phyloP scores from a whole-genome alignment of 352 stramenopile genomes.

The Phytopythium helicoides region DNA sequence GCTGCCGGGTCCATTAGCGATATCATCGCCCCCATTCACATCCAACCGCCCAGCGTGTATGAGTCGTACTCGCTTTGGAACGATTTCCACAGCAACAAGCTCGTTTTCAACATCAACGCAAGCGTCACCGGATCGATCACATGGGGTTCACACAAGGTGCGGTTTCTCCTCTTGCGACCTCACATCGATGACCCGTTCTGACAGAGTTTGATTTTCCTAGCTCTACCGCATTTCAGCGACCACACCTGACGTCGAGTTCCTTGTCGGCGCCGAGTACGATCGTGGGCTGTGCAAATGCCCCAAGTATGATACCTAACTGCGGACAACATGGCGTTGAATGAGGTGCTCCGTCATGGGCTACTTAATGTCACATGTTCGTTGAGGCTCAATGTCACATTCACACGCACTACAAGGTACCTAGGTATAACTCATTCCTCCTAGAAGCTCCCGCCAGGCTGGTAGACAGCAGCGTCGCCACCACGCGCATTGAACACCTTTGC shows the following conservation, averaged over 20 bases:
- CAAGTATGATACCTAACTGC: constrained; percentile 63
- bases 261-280: constrained; percentile 85
- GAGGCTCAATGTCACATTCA: neutral
- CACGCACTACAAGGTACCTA: too few relatives aligned
- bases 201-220: constrained; percentile 23
- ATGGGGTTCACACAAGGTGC: constrained; percentile 77
- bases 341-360: too few relatives aligned
- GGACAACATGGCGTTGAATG: neutral
- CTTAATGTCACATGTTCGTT: too few relatives aligned
- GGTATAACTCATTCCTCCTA: constrained; percentile 15
- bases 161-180: too few relatives aligned
- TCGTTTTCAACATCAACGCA: constrained; percentile 84
- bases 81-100: constrained; percentile 68
- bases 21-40: constrained; percentile 69
- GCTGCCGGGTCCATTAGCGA: constrained; percentile 75
- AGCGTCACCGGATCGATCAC: constrained; percentile 80
- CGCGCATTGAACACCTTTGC: constrained; percentile 67
- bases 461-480: constrained; percentile 52
- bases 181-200: too few relatives aligned
- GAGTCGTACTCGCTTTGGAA: constrained; percentile 68
- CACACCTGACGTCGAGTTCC: constrained; percentile 77
- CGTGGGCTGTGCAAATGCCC: constrained; percentile 81
- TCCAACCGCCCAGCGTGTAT: constrained; percentile 36
- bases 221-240: constrained; percentile 82
- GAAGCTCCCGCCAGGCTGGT: constrained; percentile 67